These are phyloP conservation scores for Grigorovia humatica DNA, from an alignment of 805 yeast genomes.

Conservation along the genomic window DNA sequence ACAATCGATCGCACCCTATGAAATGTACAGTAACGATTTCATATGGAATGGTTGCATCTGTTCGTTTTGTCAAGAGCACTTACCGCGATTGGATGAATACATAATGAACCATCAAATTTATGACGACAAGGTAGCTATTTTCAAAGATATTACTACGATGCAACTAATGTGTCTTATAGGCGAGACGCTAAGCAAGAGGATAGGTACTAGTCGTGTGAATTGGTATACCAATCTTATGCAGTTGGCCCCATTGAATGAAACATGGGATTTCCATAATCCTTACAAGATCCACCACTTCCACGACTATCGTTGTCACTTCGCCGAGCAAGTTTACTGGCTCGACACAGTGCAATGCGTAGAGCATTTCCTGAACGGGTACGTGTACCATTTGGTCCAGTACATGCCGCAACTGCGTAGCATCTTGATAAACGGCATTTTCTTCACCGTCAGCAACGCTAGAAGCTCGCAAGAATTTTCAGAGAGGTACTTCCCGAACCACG, in stretches of 20 bases:
- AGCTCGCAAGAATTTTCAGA: too few relatives aligned
- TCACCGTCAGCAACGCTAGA: slow-evolving; percentile 7
- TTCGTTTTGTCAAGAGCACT: slow-evolving; percentile 38
- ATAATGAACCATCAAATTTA: slow-evolving; percentile 56
- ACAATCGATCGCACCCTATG: slow-evolving; percentile 55
- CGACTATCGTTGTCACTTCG: slow-evolving; percentile 33
- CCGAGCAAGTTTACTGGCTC: slow-evolving; percentile 32
- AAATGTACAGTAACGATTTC: slow-evolving; percentile 55
- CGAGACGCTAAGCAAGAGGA: slow-evolving; percentile 33
- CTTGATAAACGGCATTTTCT: slow-evolving; percentile 35
- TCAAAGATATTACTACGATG: slow-evolving; percentile 52
- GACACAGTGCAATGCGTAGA: slow-evolving; percentile 33
- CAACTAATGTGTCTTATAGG: slow-evolving; percentile 46
- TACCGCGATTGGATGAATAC: slow-evolving; percentile 48
- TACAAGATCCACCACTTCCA: slow-evolving; percentile 33
- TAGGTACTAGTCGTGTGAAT: slow-evolving; percentile 10
- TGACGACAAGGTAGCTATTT: slow-evolving; percentile 34
- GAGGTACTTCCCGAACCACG: slow-evolving; percentile 1
- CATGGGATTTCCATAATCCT: slow-evolving; percentile 44
- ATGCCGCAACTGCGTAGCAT: slow-evolving; percentile 30
- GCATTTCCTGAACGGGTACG: slow-evolving; percentile 39
- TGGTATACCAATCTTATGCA: slow-evolving; percentile 27
- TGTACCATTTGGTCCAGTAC: slow-evolving; percentile 25
- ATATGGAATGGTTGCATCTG: slow-evolving; percentile 76
- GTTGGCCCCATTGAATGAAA: slow-evolving; percentile 26